phyloP scores from a whole-genome alignment of 192 early-diverging fungal genomes.

The Phlyctochytrium bullatum region DNA sequence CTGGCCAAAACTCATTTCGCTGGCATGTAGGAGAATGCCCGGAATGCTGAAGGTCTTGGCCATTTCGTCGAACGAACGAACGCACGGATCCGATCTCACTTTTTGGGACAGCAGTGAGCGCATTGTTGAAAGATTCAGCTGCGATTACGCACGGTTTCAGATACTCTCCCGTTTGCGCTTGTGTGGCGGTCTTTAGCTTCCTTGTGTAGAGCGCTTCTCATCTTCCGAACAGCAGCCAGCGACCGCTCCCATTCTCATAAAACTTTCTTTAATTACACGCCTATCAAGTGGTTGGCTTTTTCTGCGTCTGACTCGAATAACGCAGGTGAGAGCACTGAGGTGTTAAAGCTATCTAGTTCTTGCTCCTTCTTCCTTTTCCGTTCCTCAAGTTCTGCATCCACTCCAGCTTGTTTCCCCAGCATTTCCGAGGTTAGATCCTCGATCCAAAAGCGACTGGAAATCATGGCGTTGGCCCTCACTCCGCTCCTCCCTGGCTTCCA shows the following conservation, averaged over 20 bases:
- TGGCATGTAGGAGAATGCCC: too few relatives aligned
- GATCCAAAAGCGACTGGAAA: slow-evolving; percentile 78
- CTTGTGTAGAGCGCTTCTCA: slow-evolving; percentile 72
- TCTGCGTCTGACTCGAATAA: slow-evolving; percentile 79
- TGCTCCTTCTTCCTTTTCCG: slow-evolving; percentile 37
- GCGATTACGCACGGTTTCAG: slow-evolving; percentile 91
- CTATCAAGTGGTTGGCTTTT: slow-evolving; percentile 67
- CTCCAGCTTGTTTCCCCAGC: slow-evolving; percentile 54
- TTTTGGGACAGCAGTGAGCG: too few relatives aligned
- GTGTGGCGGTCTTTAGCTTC: slow-evolving; percentile 77
- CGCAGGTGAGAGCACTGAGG: slow-evolving; percentile 64
- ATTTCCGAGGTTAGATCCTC: slow-evolving; percentile 61
- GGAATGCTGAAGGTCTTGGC: too few relatives aligned
- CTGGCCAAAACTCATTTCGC: too few relatives aligned
- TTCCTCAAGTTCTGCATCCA: slow-evolving; percentile 42
- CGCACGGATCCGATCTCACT: too few relatives aligned
- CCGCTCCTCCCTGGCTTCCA: slow-evolving; percentile 83
- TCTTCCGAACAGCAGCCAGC: slow-evolving; percentile 75
- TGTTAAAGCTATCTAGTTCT: slow-evolving; percentile 68
- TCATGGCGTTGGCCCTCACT: slow-evolving; percentile 84
- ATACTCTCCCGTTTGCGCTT: slow-evolving; percentile 81
- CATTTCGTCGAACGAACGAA: too few relatives aligned
- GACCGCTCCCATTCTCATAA: slow-evolving; percentile 84
- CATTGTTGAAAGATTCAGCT: too few relatives aligned
- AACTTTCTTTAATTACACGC: slow-evolving; percentile 80